A percentile compares a stretch with the other conserved stretches of the same genome.
Conservation (phyloP, 345 rosid species). For the Turritis glabra region DNA sequence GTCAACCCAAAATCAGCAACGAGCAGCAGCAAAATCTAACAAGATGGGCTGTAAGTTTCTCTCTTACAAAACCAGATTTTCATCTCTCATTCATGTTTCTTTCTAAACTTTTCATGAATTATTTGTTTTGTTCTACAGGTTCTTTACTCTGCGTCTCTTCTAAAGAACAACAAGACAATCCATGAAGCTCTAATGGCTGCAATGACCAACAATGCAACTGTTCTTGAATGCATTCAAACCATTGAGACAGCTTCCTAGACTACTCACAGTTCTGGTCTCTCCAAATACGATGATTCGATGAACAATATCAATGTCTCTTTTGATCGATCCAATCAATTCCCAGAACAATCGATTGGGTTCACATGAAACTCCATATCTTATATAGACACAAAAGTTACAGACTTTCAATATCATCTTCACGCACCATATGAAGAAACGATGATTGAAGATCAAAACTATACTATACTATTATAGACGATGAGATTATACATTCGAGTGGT, state of each 20-base stretch:
- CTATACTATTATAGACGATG: neutral
- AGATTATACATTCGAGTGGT: constrained; percentile 16
- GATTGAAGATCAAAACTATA: constrained; percentile 18
- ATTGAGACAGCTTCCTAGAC: constrained; percentile 66
- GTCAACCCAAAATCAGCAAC: constrained; percentile 76
- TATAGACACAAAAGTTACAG: constrained; percentile 21
- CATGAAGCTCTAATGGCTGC: constrained; percentile 80
- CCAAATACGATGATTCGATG: neutral
- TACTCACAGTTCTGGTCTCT: neutral
- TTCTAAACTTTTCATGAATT: neutral
- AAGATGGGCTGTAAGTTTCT: constrained; percentile 90
- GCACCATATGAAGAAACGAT: too few species aligned
- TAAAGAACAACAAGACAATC: constrained; percentile 69
- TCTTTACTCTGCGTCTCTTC: constrained; percentile 69
- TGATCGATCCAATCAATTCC: neutral
- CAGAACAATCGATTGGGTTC: too few species aligned
- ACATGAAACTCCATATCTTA: too few species aligned
- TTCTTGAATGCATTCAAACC: constrained; percentile 76
- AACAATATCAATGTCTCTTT: neutral
- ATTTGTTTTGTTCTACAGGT: constrained; percentile 52
- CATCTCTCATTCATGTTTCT: neutral
- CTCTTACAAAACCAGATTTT: neutral
- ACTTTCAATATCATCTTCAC: constrained; percentile 21
- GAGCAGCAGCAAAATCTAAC: constrained; percentile 94
- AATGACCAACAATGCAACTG: constrained; percentile 73